Evolutionary conservation across 441 rosid species (phyloP).

Genomic region (Heliophila coronopifolia): DNA sequence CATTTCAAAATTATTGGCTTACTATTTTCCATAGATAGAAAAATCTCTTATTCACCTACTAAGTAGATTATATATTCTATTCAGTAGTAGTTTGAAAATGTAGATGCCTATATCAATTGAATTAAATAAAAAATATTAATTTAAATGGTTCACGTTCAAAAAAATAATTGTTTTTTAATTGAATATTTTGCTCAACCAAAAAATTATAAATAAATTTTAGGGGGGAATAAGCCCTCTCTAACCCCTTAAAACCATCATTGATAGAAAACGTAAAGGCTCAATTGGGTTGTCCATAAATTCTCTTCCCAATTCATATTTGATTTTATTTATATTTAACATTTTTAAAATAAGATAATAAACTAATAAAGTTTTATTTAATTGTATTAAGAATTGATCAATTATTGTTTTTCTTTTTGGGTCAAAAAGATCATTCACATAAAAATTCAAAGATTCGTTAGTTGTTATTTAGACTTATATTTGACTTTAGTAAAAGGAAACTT

Average conservation of each 20-base stretch:
- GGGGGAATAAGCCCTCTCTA: too few species aligned
- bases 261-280: too few species aligned
- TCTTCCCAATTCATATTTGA: too few species aligned
- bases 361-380: too few species aligned
- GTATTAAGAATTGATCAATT: too few species aligned
- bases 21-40: neutral
- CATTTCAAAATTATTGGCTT: neutral
- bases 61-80: neutral
- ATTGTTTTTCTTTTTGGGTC: neutral
- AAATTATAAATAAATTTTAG: too few species aligned
- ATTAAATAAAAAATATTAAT: neutral
- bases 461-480: neutral
- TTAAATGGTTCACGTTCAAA: neutral
- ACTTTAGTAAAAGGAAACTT: neutral
- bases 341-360: too few species aligned
- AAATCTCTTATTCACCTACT: neutral
- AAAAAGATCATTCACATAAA: neutral
- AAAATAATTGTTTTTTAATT: too few species aligned
- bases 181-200: too few species aligned
- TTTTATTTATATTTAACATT: too few species aligned
- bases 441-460: conserved; percentile 6
- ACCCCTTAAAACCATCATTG: too few species aligned
- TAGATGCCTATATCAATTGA: neutral
- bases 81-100: neutral
- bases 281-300: too few species aligned